Percentiles rank a stretch among this genome's conserved stretches.
These are phyloP conservation scores for Solanum raphanifolium DNA, from an alignment of 257 asterid species.

Conservation along the genomic window DNA sequence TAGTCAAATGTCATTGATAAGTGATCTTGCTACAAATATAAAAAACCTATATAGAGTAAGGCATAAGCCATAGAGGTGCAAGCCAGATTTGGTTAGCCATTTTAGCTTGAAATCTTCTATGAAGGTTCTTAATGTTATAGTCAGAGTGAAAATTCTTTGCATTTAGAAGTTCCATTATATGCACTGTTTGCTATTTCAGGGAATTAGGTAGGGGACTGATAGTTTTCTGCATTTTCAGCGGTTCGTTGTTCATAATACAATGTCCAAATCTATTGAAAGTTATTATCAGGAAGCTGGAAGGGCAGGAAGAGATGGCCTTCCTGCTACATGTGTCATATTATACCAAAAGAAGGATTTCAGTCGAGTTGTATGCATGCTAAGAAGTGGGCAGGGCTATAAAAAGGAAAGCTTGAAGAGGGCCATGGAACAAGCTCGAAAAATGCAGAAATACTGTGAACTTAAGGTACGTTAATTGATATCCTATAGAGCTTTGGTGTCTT, in stretches of 20 bases:
- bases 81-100: neutral
- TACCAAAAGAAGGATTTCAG: conserved; percentile 96
- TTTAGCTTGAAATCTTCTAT: neutral
- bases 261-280: conserved; percentile 96
- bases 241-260: conserved; percentile 81
- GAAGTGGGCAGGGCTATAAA: conserved; percentile 63
- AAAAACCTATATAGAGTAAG: neutral
- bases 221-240: conserved; percentile 41
- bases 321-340: conserved; percentile 62
- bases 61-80: neutral
- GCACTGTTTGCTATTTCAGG: neutral
- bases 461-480: conserved; percentile 32
- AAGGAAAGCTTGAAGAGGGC: conserved; percentile 62
- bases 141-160: neutral
- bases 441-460: conserved; percentile 83
- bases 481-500: neutral
- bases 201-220: neutral
- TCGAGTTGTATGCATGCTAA: conserved; percentile 85
- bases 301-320: conserved; percentile 78
- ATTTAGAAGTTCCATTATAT: neutral
- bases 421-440: conserved; percentile 89
- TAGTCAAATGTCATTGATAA: neutral
- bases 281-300: conserved; percentile 99
- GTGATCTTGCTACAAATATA: neutral
- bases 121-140: neutral